Base-by-base conservation (phyloP, 176 grass and related monocot species). In the Dactylis glomerata region DNA sequence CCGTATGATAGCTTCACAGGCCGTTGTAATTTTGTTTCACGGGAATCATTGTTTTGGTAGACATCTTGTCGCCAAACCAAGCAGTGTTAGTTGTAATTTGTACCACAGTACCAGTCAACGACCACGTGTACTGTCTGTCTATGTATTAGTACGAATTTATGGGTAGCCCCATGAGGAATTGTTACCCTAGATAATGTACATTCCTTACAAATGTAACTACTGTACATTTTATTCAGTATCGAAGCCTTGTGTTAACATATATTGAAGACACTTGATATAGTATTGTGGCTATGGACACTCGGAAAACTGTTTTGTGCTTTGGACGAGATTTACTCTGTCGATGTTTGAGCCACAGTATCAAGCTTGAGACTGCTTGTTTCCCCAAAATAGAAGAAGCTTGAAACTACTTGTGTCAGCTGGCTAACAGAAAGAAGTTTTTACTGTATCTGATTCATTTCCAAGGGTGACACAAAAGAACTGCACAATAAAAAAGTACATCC, bases 31-130 rank as follows among this genome's bases (percentile, higher is more conserved):
- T 76, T 75, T 73, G 36, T 57, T 83, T 3, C 45, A 26, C 57
- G 33, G 28, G 74, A 87, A 86, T 57, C 79, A 69, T 80, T 84
- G n/a, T n/a, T 83, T 82, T 50, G 58, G 75, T 87, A 61, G 75
- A 69, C 49, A 40, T 59, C 76, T 80, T 76, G 85, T 73, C 17
- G 79, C 69, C 41, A 84, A 69, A 76, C 40, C 3, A 2, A 54
- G 45, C 10, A 22, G 51, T 1, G 61, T 87, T 51, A 81, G 37
- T 41, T 80, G 75, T 76, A n/a, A n/a, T n/a, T n/a, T n/a, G n/a
- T n/a, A n/a, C n/a, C n/a, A n/a, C n/a, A n/a, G n/a, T n/a, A 62
- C 8, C 31, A 24, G 47, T 76, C 81, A 64, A 64, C 1, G 61
- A 33, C 61, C 59, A 80, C 59, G 50, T 87, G 81, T 87, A 87